Percentiles rank a stretch among this genome's conserved stretches.
Conservation (phyloP, 208 protist genomes). For the Trypanosoma avium region DNA sequence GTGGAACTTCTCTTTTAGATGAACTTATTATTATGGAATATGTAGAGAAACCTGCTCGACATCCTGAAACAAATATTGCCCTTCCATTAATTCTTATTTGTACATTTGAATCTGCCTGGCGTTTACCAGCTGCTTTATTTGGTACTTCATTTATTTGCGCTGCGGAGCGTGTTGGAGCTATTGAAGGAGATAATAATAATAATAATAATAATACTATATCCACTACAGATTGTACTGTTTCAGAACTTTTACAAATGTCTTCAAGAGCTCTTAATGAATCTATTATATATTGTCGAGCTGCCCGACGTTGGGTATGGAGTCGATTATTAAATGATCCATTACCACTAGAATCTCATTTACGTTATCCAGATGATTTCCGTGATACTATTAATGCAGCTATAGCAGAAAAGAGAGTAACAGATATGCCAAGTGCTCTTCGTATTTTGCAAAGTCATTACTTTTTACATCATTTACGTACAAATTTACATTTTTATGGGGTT, state of each 20-base stretch:
- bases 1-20: conserved; percentile 60
- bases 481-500: conserved; percentile 82
- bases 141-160: conserved; percentile 67
- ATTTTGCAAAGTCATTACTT: conserved; percentile 86
- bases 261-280: conserved; percentile 69
- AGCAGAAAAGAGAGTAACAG: conserved; percentile 48
- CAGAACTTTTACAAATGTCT: conserved; percentile 78
- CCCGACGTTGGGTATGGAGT: conserved; percentile 72
- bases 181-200: not conserved
- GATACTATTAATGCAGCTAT: conserved; percentile 77
- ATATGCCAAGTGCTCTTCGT: conserved; percentile 65
- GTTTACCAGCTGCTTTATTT: conserved; percentile 77
- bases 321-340: conserved; percentile 77
- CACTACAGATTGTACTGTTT: conserved; percentile 51
- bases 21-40: conserved; percentile 51
- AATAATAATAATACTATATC: not conserved
- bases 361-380: conserved; percentile 81
- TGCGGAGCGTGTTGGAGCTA: conserved; percentile 45
- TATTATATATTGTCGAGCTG: conserved; percentile 58
- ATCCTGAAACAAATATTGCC: conserved; percentile 42
- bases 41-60: conserved; percentile 49
- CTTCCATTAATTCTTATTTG: conserved; percentile 79
- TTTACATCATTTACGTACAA: conserved; percentile 69
- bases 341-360: conserved; percentile 76
- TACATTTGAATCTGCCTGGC: conserved; percentile 74